phyloP scores from a whole-genome alignment of 2,329 filamentous ascomycete genomes.

The Ophiosphaerella korrae region DNA sequence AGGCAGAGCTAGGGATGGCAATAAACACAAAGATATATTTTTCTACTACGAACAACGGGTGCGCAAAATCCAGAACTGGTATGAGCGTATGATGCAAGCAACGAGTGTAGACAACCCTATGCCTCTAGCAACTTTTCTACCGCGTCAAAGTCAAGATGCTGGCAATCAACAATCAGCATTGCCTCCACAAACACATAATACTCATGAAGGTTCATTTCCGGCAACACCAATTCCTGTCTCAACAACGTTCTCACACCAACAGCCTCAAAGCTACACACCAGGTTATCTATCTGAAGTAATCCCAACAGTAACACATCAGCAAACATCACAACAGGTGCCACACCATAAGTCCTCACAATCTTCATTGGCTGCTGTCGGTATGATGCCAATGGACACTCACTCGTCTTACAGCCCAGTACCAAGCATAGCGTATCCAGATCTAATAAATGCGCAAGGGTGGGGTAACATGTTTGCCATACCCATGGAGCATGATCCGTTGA shows the following conservation, averaged over 20 bases:
- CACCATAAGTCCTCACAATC: background rate
- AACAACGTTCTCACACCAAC: constrained; percentile 24
- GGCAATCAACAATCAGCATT: constrained; percentile 2
- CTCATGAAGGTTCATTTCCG: background rate
- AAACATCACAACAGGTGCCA: background rate
- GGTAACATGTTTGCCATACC: constrained; percentile 34
- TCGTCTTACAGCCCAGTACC: constrained; percentile 21
- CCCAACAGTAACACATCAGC: background rate
- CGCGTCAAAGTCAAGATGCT: background rate
- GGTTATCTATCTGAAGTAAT: background rate
- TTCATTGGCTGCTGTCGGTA: constrained; percentile 17
- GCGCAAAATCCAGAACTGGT: constrained; percentile 38
- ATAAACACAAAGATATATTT: constrained; percentile 36
- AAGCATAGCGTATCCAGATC: constrained; percentile 29
- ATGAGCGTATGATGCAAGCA: constrained; percentile 31
- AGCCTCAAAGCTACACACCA: constrained; percentile 11
- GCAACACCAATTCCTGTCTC: constrained; percentile 16
- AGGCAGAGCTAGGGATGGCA: constrained; percentile 22
- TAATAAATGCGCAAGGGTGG: constrained; percentile 36
- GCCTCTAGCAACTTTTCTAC: constrained; percentile 4
- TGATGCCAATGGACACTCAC: constrained; percentile 25
- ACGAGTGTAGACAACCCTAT: constrained; percentile 18
- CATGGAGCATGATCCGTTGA: constrained; percentile 31
- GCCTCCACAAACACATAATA: background rate
- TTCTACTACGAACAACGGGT: constrained; percentile 30